These are phyloP conservation scores for Chrysosporium keratinophilum DNA, from an alignment of 2,329 filamentous ascomycete species.

Conservation along the genomic window DNA sequence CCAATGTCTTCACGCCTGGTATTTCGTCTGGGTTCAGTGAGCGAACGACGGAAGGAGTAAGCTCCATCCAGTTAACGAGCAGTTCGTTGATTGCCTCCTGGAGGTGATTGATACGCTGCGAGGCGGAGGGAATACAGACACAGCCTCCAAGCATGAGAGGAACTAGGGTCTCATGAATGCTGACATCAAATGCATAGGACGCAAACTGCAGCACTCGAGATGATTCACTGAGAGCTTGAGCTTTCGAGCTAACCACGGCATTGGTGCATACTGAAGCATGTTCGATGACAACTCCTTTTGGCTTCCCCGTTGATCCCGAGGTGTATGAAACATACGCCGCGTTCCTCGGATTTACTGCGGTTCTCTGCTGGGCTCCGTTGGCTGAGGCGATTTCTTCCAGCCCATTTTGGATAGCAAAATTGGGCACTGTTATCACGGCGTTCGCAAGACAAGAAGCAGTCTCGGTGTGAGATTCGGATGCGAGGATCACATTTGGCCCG, in stretches of 20 bases:
- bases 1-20: constrained; percentile 25
- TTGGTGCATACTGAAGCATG: constrained; percentile 46
- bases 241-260: constrained; percentile 38
- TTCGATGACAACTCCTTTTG: constrained; percentile 48
- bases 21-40: constrained; percentile 25
- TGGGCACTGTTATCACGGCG: not conserved
- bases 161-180: constrained; percentile 29
- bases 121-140: constrained; percentile 37
- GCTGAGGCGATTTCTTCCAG: not conserved
- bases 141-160: constrained; percentile 34
- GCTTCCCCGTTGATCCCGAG: constrained; percentile 41
- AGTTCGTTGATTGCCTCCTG: constrained; percentile 26
- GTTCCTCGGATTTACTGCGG: constrained; percentile 2
- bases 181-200: constrained; percentile 38
- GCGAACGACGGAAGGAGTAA: constrained; percentile 36
- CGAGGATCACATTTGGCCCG: constrained; percentile 9
- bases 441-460: not conserved
- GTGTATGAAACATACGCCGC: constrained; percentile 48
- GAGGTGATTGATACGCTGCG: constrained; percentile 36
- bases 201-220: constrained; percentile 32
- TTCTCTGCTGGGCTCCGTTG: not conserved
- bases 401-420: not conserved
- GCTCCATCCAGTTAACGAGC: constrained; percentile 41
- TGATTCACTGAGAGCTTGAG: constrained; percentile 37
- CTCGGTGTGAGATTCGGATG: constrained; percentile 2